Base-by-base conservation (phyloP, 495 filamentous ascomycete genomes). In the Aspergillus nidulans region DNA sequence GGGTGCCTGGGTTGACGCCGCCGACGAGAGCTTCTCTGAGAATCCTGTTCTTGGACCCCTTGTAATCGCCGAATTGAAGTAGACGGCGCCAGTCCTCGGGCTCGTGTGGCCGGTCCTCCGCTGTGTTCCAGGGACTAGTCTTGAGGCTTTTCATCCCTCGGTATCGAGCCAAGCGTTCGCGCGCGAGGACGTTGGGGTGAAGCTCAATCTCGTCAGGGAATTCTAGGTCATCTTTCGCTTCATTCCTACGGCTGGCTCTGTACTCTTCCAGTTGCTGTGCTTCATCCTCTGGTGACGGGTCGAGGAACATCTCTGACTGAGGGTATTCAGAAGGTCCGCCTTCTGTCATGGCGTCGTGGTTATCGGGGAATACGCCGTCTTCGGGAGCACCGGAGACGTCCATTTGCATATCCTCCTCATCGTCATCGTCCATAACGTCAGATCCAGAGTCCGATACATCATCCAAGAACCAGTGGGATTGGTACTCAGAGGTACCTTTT, bases 121-220 rank as follows among this genome's bases (percentile, higher is more conserved):
- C 83, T 15, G 85, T 90, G 59, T 95, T 87, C 94, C 94, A 98
- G 38, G 77, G 73, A 63, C 89, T 94, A 16, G 88, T 86, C 57
- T 89, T 84, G 52, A 97, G 64, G 65, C 85, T 95, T 77, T 96
- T 97, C 50, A 98, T 70, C 16, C 94, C 94, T 64, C 94, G 74
- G 71, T 95, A 98, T 47, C 88, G 81, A 13, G 87, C 81, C 43
- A 97, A 73, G 3, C 94, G 81, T 70, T 98, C 94, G 39, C 90
- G 75, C 3, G 92, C 94, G 38, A 89, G 77, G 1, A 92, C 90
- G 47, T 92, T 84, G 0, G 95, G 94, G 59, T 87, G 89, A 39
- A 98, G 78, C 68, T 98, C 94, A 61, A 97, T 92, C 69, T 98
- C 94, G 56, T 98, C 94, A 4, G 94, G 94, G 72, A 97, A 98